Base-by-base conservation (phyloP, 2,329 filamentous ascomycete genomes). In the Clonostachys rhizophaga region DNA sequence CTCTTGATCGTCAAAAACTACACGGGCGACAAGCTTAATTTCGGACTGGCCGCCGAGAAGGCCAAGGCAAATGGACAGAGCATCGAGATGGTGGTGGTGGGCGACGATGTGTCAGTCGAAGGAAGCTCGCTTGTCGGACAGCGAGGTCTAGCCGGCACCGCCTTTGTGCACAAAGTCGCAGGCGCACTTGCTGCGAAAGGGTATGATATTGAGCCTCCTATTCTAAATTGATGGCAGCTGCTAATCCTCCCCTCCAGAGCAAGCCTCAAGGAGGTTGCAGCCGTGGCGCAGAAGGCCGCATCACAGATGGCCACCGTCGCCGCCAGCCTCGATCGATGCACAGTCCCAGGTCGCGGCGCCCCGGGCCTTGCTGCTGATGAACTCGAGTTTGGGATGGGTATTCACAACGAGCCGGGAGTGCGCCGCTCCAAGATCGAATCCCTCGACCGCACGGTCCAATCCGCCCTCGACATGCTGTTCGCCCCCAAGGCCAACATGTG, bases 1-100 rank as follows among this genome's bases (percentile, higher is more conserved):
- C 66, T 96, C 39, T 87, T 96, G 14, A 85, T 91, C 6, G 88
- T 95, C 34, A 96, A 95, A 89, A 96, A 96, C 66, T 95, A 95
- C 67, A 95, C 90, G 2, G 88, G 88, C 37, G 88, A 91, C 63
- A 81, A 96, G 46, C 77, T 96, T 55, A 95, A 96, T 69, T 96
- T 96, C 62, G 91, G 91, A 47, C 86, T 96, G 79, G 91, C 86
- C 1, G 89, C 92, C 9, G 92, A 96, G 67, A 96, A 96, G 71
- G 91, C 91, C 14, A 85, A 87, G 49, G 90, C 90, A 2, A 81
- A 82, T 0, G 91, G 90, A 0, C 67, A 90, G 24, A 69, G 83
- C 16, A 87, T 89, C 1, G 88, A 95, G 63, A 95, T 96, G 86
- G 83, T 95, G 10, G 87, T 95, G 9, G 89, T 96, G 7, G 90